phyloP scores from a whole-genome alignment of 116 monocot species.

The Phalaenopsis hybrid region DNA sequence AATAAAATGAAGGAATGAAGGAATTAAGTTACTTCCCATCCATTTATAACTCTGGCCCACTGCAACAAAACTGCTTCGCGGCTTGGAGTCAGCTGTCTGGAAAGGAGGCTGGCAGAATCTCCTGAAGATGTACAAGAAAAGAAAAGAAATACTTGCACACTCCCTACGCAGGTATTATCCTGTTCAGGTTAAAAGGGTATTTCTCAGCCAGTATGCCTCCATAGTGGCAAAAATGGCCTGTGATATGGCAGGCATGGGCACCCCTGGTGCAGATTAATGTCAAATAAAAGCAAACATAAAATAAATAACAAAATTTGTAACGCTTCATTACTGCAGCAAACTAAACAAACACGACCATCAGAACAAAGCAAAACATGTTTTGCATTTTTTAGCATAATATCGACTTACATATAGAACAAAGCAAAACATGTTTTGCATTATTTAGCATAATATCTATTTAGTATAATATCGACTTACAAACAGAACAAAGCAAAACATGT shows the following conservation, averaged over 20 bases:
- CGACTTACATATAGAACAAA: slow-evolving; percentile 14
- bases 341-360: slow-evolving; percentile 6
- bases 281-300: slow-evolving; percentile 23
- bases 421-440: slow-evolving; percentile 18
- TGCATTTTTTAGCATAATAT: slow-evolving; percentile 10
- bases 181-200: slow-evolving; percentile 99
- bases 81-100: background rate
- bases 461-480: slow-evolving; percentile 5
- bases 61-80: background rate
- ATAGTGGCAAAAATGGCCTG: slow-evolving; percentile 18
- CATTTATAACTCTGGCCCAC: background rate
- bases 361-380: slow-evolving; percentile 21
- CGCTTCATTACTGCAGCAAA: background rate
- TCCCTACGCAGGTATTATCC: slow-evolving; percentile 99
- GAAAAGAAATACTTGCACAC: slow-evolving; percentile 66
- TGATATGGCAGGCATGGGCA: slow-evolving; percentile 49
- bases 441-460: background rate
- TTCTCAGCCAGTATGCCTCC: slow-evolving; percentile 78
- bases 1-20: background rate
- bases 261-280: slow-evolving; percentile 91
- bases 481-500: slow-evolving; percentile 18
- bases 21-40: background rate
- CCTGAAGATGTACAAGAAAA: slow-evolving; percentile 18
- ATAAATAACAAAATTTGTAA: slow-evolving; percentile 4
- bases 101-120: background rate